A percentile compares a stretch with the other conserved stretches of the same genome.
Evolutionary conservation across 805 yeast species (phyloP).

Genomic region (Suhomyces sp.): DNA sequence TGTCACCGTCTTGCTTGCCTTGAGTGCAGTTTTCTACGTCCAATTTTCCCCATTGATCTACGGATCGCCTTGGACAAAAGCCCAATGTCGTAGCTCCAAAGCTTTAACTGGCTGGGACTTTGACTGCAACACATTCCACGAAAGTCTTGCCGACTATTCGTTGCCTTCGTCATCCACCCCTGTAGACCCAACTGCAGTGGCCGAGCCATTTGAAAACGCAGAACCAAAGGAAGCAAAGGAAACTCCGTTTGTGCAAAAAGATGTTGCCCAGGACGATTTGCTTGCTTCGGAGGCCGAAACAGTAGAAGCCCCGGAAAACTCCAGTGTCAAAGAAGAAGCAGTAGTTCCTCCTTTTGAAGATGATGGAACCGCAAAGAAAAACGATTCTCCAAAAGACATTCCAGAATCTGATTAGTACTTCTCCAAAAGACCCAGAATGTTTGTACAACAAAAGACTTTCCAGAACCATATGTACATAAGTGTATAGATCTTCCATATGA

Average conservation of each 20-base stretch:
- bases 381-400: not conserved
- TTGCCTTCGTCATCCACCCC: constrained; percentile 5
- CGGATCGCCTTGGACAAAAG: constrained; percentile 77
- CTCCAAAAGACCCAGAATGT: too few species aligned
- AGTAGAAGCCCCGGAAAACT: constrained; percentile 5
- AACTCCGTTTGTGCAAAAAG: constrained; percentile 14
- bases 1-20: constrained; percentile 47
- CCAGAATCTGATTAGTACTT: constrained; percentile 10
- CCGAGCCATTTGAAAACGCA: constrained; percentile 11
- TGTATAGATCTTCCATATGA: not conserved
- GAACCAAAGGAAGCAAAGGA: constrained; percentile 22
- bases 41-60: constrained; percentile 71
- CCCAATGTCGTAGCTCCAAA: constrained; percentile 60
- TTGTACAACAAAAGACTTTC: not conserved
- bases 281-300: constrained; percentile 1
- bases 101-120: constrained; percentile 79
- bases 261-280: constrained; percentile 4
- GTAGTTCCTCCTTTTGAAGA: constrained; percentile 13
- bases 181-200: constrained; percentile 8
- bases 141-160: constrained; percentile 22
- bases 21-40: constrained; percentile 53
- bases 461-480: not conserved
- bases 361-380: constrained; percentile 7
- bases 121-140: constrained; percentile 62
- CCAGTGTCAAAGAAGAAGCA: constrained; percentile 8